phyloP scores from a whole-genome alignment of 2,329 filamentous ascomycete species.

The Aspergillus calidoustus region DNA sequence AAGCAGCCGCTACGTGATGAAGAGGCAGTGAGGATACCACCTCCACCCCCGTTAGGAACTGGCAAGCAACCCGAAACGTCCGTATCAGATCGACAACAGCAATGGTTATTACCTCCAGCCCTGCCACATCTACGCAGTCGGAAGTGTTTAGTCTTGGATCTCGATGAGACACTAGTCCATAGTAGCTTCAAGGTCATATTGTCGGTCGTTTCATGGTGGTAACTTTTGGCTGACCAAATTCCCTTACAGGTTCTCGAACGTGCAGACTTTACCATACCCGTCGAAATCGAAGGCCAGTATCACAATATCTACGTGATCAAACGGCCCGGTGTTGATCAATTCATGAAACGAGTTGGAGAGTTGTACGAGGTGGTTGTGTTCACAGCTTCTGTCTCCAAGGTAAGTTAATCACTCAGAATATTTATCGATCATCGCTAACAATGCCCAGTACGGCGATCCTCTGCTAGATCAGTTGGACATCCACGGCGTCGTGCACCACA shows the following conservation, averaged over 20 bases:
- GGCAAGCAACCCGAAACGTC: constrained; percentile 40
- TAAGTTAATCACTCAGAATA: constrained; percentile 48
- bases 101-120: constrained; percentile 81
- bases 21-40: constrained; percentile 50
- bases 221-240: constrained; percentile 8
- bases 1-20: constrained; percentile 46
- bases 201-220: not conserved
- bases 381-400: constrained; percentile 97
- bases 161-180: constrained; percentile 96
- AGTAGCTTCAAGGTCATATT: constrained; percentile 91
- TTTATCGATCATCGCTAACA: constrained; percentile 17
- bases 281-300: constrained; percentile 98
- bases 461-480: constrained; percentile 96
- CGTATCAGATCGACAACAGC: constrained; percentile 56
- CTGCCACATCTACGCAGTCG: constrained; percentile 78
- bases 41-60: constrained; percentile 61
- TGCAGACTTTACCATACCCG: constrained; percentile 97
- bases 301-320: constrained; percentile 99
- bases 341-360: constrained; percentile 98
- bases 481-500: constrained; percentile 93
- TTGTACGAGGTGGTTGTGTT: constrained; percentile 99
- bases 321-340: constrained; percentile 95
- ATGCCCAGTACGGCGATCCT: constrained; percentile 83
- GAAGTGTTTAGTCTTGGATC: constrained; percentile 92
- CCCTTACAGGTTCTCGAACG: constrained; percentile 82